Conservation (phyloP, 2,329 filamentous ascomycete genomes). For the Bipolaris bicolor region DNA sequence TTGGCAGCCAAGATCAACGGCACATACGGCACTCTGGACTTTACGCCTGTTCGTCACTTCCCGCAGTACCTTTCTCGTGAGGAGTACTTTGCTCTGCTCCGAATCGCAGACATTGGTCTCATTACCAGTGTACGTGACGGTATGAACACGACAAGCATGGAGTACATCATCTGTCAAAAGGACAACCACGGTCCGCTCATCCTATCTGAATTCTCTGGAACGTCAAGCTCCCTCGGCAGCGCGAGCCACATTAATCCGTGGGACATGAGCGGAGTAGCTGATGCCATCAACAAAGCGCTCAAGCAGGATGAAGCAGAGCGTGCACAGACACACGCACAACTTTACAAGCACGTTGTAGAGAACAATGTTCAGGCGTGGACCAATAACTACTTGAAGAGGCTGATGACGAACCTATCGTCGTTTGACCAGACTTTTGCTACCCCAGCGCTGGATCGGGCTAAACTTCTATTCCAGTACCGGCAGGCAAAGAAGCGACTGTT, state of each 20-base stretch:
- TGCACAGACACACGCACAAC: slow-evolving; percentile 70
- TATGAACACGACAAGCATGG: slow-evolving; percentile 96
- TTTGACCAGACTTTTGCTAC: slow-evolving; percentile 78
- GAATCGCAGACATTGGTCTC: slow-evolving; percentile 86
- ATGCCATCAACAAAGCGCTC: slow-evolving; percentile 80
- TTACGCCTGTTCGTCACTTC: slow-evolving; percentile 91
- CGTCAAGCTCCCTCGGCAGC: slow-evolving; percentile 80
- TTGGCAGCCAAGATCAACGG: slow-evolving; percentile 92
- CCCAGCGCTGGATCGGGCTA: slow-evolving; percentile 77
- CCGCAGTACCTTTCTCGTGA: slow-evolving; percentile 88
- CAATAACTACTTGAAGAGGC: slow-evolving; percentile 75
- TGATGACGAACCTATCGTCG: slow-evolving; percentile 79
- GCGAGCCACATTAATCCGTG: slow-evolving; percentile 97
- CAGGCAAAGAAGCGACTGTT: slow-evolving; percentile 80
- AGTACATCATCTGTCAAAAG: slow-evolving; percentile 92
- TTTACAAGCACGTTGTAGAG: slow-evolving; percentile 83
- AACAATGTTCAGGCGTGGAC: slow-evolving; percentile 91
- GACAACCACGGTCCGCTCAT: slow-evolving; percentile 87
- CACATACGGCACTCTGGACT: slow-evolving; percentile 83
- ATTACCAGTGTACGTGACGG: slow-evolving; percentile 96
- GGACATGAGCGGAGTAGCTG: slow-evolving; percentile 84
- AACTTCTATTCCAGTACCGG: slow-evolving; percentile 76
- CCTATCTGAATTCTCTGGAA: slow-evolving; percentile 95
- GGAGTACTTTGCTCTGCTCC: slow-evolving; percentile 93
- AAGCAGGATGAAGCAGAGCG: slow-evolving; percentile 74